Conservation (phyloP, 1,284 basidiomycete genomes). For the Cryptococcus wingfieldii region DNA sequence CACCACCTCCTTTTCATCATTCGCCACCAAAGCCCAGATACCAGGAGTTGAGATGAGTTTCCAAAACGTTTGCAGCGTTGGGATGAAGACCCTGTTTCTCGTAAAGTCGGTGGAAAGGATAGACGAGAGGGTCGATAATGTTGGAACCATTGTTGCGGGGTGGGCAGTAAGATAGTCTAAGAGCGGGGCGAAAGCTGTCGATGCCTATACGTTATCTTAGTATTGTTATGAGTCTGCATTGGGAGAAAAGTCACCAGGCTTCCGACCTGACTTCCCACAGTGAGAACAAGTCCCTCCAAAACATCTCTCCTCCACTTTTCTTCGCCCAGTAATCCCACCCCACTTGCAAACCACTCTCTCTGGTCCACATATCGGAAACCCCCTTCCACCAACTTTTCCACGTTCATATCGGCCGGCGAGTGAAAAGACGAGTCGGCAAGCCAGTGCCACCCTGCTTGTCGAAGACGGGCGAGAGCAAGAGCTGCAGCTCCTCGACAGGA, state of each 20-base stretch:
- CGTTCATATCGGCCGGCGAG: conserved; percentile 33
- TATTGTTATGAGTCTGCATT: background rate
- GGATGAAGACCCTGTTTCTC: conserved; percentile 69
- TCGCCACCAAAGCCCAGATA: conserved; percentile 48
- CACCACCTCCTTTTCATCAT: conserved; percentile 56
- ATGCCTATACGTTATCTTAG: conserved; percentile 4
- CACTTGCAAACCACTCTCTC: conserved; percentile 57
- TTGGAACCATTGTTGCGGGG: conserved; percentile 52
- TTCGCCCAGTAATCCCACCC: conserved; percentile 61
- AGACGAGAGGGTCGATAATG: conserved; percentile 58
- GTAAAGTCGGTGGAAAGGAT: conserved; percentile 53
- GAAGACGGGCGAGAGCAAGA: conserved; percentile 56
- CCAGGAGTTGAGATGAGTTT: conserved; percentile 55
- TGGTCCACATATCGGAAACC: conserved; percentile 62
- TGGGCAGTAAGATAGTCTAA: conserved; percentile 55
- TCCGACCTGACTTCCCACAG: conserved; percentile 72
- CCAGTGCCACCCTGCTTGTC: conserved; percentile 33
- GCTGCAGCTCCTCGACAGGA: conserved; percentile 80
- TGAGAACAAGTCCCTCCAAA: conserved; percentile 68
- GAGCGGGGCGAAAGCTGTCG: conserved; percentile 34
- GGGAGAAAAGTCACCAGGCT: conserved; percentile 62
- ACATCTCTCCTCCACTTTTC: conserved; percentile 55
- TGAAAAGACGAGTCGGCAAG: background rate
- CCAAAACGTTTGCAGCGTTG: conserved; percentile 69
- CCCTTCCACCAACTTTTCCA: conserved; percentile 7